phyloP scores from a whole-genome alignment of 176 grass and related monocot species.

The Triticum timopheevii region DNA sequence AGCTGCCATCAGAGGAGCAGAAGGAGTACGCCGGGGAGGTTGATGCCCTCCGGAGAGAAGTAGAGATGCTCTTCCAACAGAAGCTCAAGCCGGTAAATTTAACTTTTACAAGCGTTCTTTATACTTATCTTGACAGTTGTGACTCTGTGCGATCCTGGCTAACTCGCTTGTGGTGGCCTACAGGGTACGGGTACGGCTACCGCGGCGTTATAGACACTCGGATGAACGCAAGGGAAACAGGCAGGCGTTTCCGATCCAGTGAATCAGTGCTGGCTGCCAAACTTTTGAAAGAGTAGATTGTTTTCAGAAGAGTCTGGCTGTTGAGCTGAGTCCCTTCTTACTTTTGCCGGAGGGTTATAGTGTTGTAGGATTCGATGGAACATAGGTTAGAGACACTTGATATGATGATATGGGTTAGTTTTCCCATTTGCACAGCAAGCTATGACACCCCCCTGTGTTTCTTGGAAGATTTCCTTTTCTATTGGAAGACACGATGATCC shows the following conservation, averaged over 20 bases:
- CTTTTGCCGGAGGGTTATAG: too few species aligned
- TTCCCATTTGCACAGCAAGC: too few species aligned
- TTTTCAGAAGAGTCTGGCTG: not conserved
- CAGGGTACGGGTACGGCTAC: conserved; percentile 27
- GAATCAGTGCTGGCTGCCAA: too few species aligned
- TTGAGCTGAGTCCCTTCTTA: not conserved
- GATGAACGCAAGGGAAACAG: not conserved
- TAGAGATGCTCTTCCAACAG: conserved; percentile 56
- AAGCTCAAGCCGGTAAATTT: conserved; percentile 54
- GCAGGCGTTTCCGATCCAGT: not conserved
- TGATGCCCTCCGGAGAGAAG: conserved; percentile 66
- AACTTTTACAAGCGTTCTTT: not conserved
- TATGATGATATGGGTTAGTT: too few species aligned
- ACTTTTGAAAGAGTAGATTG: not conserved
- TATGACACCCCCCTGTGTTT: too few species aligned
- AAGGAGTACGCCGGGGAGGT: conserved; percentile 69
- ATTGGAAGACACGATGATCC: too few species aligned
- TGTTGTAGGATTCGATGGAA: not conserved
- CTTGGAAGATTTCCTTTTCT: too few species aligned
- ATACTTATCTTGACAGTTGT: too few species aligned
- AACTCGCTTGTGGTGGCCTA: not conserved
- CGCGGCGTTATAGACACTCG: not conserved
- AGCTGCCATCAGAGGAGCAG: conserved; percentile 55
- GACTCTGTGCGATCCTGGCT: not conserved
- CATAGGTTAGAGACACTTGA: not conserved